phyloP scores from a whole-genome alignment of 1,284 basidiomycete species.

The Megacollybia platyphylla region DNA sequence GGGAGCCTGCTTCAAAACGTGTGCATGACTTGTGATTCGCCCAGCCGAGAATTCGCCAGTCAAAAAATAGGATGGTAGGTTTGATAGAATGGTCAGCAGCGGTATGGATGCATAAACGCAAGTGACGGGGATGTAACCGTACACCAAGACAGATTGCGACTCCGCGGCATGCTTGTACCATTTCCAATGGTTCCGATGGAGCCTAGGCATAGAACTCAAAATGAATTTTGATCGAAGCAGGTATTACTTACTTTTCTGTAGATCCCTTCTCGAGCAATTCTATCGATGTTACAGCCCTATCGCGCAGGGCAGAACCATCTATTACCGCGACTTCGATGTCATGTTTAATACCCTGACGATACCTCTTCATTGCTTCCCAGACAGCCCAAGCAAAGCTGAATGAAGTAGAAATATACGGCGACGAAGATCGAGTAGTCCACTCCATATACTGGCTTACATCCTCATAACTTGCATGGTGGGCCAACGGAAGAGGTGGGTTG shows the following conservation, averaged over 20 bases:
- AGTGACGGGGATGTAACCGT: constrained; percentile 49
- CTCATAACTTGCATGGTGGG: constrained; percentile 31
- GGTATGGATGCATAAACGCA: constrained; percentile 61
- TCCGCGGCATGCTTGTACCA: constrained; percentile 65
- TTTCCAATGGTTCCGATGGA: constrained; percentile 53
- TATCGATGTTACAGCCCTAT: constrained; percentile 47
- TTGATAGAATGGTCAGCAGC: constrained; percentile 44
- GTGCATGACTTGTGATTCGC: background rate
- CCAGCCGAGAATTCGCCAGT: constrained; percentile 12
- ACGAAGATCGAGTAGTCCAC: constrained; percentile 57
- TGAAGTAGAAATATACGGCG: constrained; percentile 58
- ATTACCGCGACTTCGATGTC: constrained; percentile 67
- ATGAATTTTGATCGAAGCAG: background rate
- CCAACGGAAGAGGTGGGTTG: background rate
- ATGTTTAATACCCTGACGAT: constrained; percentile 55
- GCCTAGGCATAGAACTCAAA: constrained; percentile 22
- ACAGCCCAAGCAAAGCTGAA: constrained; percentile 71
- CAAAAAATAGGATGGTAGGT: constrained; percentile 54
- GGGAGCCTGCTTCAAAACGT: constrained; percentile 12
- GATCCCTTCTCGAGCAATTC: constrained; percentile 41
- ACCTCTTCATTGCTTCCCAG: constrained; percentile 68
- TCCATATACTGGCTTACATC: constrained; percentile 60
- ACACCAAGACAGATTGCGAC: constrained; percentile 60
- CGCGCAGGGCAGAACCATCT: constrained; percentile 45
- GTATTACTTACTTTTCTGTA: constrained; percentile 36